Evolutionary conservation across 2,329 filamentous ascomycete genomes (phyloP), one percentile per base, ranked within the genome.

Genomic region (Geosmithia morbida): DNA sequence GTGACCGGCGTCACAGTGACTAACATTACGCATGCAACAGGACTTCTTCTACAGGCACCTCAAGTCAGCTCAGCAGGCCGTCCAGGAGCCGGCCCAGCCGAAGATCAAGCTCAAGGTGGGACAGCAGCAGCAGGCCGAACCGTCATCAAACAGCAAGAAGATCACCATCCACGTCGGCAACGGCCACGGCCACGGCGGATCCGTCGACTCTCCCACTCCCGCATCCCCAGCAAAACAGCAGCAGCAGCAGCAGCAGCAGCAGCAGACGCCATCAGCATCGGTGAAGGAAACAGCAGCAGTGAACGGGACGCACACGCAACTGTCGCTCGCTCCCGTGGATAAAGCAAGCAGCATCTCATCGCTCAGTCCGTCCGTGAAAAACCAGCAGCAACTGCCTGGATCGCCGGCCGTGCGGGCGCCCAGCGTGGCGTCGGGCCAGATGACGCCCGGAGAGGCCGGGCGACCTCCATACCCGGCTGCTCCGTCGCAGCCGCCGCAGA

Each of bases 71-170:
- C 87, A 84, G 60, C 74, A 74, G 44, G 74, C 74, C 48, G 85
- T 90, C 17, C 71, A 76, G 45, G 85, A 92, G 61, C 83, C 87
- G 14, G 68, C 75, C 1, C 78, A 82, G 56, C 78, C 84, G 37
- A 87, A 87, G 58, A 84, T 94, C 56, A 94, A 88, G 63, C 71
- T 95, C 48, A 89, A 85, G 61, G 74, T 87, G 57, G 70, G 74
- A 5, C 64, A 68, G 42, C 61, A 62, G 20, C 70, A 75, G 29
- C 65, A 67, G 10, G 62, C 73, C 1, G 11, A 37, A 37, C 5
- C 33, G 6, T 37, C 33, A 11, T 55, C 56, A 42, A 62, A 66
- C 50, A 61, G 70, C 8, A 81, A 80, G 61, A 84, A 79, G 60
- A 80, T 90, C 48, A 89, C 81, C 18, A 76, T 87, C 45, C 82